Evolutionary conservation across 2,329 filamentous ascomycete species (phyloP), one percentile per base, ranked within the genome.

Genomic region (Paecilomyces sp.): DNA sequence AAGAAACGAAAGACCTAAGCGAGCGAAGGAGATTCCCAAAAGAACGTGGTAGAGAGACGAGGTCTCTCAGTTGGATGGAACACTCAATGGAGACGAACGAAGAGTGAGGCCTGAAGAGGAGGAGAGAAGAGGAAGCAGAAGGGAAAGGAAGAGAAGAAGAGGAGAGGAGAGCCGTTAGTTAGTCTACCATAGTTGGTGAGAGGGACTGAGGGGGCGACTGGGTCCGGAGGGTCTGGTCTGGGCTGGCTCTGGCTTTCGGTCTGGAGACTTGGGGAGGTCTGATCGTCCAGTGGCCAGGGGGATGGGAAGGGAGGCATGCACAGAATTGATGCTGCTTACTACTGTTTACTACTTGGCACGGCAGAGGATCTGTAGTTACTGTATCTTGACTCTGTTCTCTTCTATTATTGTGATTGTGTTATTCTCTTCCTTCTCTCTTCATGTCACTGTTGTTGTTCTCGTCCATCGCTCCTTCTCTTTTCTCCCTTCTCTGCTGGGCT

Each of bases 21-120:
- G 62, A 71, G 68, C 60, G 67, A 65, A 61, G 63, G 63, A 64
- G 62, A 67, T 72, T 70, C 71, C 71, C 63, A 72, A 76, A 76
- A 61, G 75, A 77, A 68, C 60, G 75, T 76, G 66, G 62, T 67
- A 69, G 72, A 75, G 73, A 75, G 71, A 69, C 62, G 65, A 63
- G 61, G 68, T 70, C 72, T 64, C 71, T 75, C 74, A 72, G 74
- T 76, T 71, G 70, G 72, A 74, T 67, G 69, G 71, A 75, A 74
- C 70, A 68, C 70, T 70, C 68, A 61, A 65, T 54, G 60, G 61
- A 60, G 55, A 60, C 53, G 47, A 31, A 58, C 57, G 28, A 58
- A 64, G 59, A 57, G 41, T 47, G 41, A 55, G 60, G 61, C 60
- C 62, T 59, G 61, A 60, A 62, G 63, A 62, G 54, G 62, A 65